Base-by-base conservation (phyloP, 2,329 filamentous ascomycete species). In the Ophiocordyceps camponoti-saundersi region DNA sequence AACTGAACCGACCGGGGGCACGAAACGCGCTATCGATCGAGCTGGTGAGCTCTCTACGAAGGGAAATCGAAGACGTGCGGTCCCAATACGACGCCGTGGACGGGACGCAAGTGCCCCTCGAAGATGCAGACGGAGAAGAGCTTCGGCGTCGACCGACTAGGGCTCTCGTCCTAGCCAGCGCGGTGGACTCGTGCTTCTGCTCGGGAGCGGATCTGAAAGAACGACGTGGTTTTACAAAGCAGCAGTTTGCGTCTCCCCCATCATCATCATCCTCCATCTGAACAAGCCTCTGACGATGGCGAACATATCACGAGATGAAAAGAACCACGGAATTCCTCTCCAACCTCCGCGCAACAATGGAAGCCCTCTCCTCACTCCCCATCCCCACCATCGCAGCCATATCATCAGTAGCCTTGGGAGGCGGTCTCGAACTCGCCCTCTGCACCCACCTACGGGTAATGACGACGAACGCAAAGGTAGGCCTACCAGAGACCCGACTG, bases 171-270 rank as follows among this genome's bases (percentile, higher is more conserved):
- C 56, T 98, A 16, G 84, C 86, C 12, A 93, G 85, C 58, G 85
- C 86, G 40, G 75, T 86, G n/a, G 86, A 95, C 55, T 72, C 77
- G 22, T 83, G 80, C 56, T 98, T 98, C 63, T 98, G 92, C 64
- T 87, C 92, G 0, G 92, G 92, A 36, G 92, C 92, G 4, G 92
- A 98, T 60, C 66, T 98, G 57, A 96, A 95, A 61, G 90, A 95
- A 70, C 71, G 90, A 26, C 74, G 75, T 49, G 76, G 72, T 4
- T 92, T 95, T 64, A 81, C 77, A 1, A 73, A 72, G 50, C 76
- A 87, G 55, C 83, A 95, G 88, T 94, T 63, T 51, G 77, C 11
- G 1, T n/a, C 29, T 21, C 1, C 18, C 8, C 16, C 21, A 6
- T 20, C 41, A 16, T 10, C 39, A 6, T 3, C 12, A 6, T 21